Evolutionary conservation across 192 early-diverging fungal genomes (phyloP).

Genomic region (Bifiguratus adelaidae): DNA sequence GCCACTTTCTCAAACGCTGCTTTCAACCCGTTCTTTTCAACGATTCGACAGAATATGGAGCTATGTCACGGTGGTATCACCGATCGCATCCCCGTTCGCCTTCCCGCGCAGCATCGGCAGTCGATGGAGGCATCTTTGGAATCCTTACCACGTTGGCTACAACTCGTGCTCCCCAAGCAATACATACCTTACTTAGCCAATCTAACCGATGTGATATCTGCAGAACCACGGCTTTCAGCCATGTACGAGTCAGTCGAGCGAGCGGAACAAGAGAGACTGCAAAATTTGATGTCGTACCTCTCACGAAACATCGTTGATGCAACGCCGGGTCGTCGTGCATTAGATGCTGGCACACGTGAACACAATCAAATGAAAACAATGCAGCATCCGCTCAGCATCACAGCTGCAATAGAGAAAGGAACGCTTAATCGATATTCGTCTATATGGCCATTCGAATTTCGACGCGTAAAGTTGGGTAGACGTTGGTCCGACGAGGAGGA

Average conservation of each 20-base stretch:
- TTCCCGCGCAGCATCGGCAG: too few species aligned
- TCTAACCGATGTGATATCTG: too few species aligned
- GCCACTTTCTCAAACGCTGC: slow-evolving; percentile 41
- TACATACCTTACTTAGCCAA: too few species aligned
- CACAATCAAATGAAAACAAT: slow-evolving; percentile 19
- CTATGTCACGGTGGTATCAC: slow-evolving; percentile 38
- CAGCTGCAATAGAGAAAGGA: slow-evolving; percentile 68
- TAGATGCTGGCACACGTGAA: too few species aligned
- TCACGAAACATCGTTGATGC: too few species aligned
- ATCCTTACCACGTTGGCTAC: too few species aligned
- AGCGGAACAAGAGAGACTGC: slow-evolving; percentile 56
- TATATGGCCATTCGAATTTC: slow-evolving; percentile 80
- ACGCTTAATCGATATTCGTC: slow-evolving; percentile 76
- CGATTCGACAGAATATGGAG: slow-evolving; percentile 47
- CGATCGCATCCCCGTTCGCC: slow-evolving; percentile 39
- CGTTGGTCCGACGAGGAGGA: too few species aligned
- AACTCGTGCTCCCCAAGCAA: too few species aligned
- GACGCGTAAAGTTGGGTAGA: too few species aligned
- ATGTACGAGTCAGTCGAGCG: slow-evolving; percentile 43
- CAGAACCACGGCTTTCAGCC: too few species aligned
- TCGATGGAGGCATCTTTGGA: too few species aligned
- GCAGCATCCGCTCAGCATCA: slow-evolving; percentile 55
- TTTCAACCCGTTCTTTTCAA: slow-evolving; percentile 49
- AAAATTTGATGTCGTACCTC: slow-evolving; percentile 52
- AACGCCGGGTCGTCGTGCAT: too few species aligned